A percentile compares a stretch with the other conserved stretches of the same genome.
Evolutionary conservation across 768 basidiomycete species (phyloP).

Genomic region (Atractiella rhizophila): DNA sequence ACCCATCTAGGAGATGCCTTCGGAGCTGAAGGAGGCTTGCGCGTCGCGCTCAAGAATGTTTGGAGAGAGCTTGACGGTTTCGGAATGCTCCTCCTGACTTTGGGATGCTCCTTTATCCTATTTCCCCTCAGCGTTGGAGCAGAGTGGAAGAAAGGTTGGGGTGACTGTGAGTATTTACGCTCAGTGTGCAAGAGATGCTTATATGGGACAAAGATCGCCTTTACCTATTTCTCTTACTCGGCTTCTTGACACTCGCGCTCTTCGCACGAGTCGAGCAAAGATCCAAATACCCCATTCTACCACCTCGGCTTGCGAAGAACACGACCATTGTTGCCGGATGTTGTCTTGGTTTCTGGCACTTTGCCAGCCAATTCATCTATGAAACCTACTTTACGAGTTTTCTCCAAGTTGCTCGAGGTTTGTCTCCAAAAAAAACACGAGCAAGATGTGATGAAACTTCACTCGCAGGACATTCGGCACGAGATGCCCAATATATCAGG

Average conservation of each 20-base stretch:
- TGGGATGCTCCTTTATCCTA: not conserved
- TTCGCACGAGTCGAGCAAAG: conserved; percentile 14
- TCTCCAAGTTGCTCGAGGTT: conserved; percentile 15
- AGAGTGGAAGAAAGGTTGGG: not conserved
- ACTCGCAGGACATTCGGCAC: conserved; percentile 5
- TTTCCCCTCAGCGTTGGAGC: not conserved
- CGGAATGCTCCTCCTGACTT: not conserved
- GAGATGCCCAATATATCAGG: conserved; percentile 7
- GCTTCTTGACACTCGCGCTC: conserved; percentile 9
- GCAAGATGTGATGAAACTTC: no score
- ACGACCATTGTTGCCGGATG: conserved; percentile 12
- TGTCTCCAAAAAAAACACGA: conserved; percentile 7
- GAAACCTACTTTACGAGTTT: conserved; percentile 18
- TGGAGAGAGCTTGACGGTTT: no score
- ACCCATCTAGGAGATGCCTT: no score
- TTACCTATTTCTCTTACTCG: conserved; percentile 8
- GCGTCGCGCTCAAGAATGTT: no score
- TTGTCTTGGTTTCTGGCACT: conserved; percentile 15
- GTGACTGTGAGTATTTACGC: no score
- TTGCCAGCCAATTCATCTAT: conserved; percentile 15
- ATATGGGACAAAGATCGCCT: conserved; percentile 1
- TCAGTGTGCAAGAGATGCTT: no score
- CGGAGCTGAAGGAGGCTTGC: no score
- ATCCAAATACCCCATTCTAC: conserved; percentile 12
- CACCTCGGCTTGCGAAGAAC: conserved; percentile 10